Percentiles rank a stretch among this genome's conserved stretches.
These are phyloP conservation scores for Calamus simplicifolius DNA, from an alignment of 176 grass and related monocot genomes.

Conservation along the genomic window DNA sequence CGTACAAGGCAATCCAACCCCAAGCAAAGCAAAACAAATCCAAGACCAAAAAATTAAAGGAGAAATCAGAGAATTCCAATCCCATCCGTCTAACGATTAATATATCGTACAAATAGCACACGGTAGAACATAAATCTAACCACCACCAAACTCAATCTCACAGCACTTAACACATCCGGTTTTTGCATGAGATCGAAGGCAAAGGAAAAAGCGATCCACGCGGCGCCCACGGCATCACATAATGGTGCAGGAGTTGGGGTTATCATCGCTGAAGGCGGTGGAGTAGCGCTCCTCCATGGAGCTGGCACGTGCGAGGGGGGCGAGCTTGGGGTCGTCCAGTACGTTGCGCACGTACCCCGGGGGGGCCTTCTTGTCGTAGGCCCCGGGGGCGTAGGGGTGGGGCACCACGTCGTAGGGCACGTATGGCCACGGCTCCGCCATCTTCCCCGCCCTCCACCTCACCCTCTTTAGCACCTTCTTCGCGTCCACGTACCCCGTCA, in stretches of 20 bases:
- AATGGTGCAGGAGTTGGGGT: constrained; percentile 71
- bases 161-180: too few relatives aligned
- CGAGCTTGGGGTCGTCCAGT: constrained; percentile 37
- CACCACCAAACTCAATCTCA: too few relatives aligned
- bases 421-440: constrained; percentile 75
- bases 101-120: too few relatives aligned
- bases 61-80: too few relatives aligned
- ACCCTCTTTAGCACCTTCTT: constrained; percentile 55
- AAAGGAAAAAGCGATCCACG: too few relatives aligned
- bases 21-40: too few relatives aligned
- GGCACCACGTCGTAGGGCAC: constrained; percentile 65
- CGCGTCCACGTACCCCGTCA: constrained; percentile 64
- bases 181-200: too few relatives aligned
- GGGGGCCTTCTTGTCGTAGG: constrained; percentile 75
- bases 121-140: too few relatives aligned
- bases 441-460: constrained; percentile 63
- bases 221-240: constrained; percentile 16
- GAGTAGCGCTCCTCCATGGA: constrained; percentile 63
- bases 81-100: too few relatives aligned
- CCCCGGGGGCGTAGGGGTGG: constrained; percentile 66
- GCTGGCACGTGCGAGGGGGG: constrained; percentile 55
- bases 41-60: too few relatives aligned
- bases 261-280: constrained; percentile 74
- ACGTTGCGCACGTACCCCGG: constrained; percentile 69
- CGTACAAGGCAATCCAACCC: too few relatives aligned